Conservation (phyloP, 306 rosid genomes). For the Chamaecrista fasciculata region DNA sequence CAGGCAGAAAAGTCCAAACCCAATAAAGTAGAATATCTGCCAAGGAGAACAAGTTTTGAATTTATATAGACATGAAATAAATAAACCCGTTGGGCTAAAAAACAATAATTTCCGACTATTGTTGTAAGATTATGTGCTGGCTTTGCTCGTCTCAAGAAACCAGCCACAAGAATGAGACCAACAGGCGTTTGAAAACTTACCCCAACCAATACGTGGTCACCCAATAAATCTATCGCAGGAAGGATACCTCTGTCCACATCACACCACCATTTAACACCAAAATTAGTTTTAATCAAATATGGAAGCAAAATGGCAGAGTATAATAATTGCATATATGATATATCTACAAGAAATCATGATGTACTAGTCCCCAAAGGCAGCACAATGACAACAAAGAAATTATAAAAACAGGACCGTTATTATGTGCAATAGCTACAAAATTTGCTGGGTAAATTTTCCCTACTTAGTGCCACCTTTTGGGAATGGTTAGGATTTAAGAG, state of each 20-base stretch:
- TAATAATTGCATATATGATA: background rate
- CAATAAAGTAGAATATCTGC: constrained; percentile 87
- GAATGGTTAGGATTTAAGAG: too few relatives aligned
- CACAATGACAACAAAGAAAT: background rate
- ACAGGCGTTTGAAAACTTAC: constrained; percentile 44
- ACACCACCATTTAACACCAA: constrained; percentile 29
- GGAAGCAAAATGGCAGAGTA: background rate
- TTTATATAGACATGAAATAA: constrained; percentile 15
- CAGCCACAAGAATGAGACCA: constrained; percentile 15
- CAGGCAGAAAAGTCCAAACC: constrained; percentile 60
- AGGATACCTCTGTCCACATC: constrained; percentile 73
- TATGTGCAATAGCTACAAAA: constrained; percentile 10
- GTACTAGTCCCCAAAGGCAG: constrained; percentile 1
- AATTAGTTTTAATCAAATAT: constrained; percentile 32
- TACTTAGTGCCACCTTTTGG: background rate
- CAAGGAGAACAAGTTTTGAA: constrained; percentile 30
- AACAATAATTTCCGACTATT: constrained; percentile 13
- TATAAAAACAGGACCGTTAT: constrained; percentile 1
- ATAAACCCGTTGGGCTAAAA: background rate
- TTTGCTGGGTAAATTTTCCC: background rate
- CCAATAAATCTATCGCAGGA: constrained; percentile 68
- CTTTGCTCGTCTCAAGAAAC: constrained; percentile 19
- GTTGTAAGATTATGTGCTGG: background rate
- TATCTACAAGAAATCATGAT: constrained; percentile 11
- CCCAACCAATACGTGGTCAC: constrained; percentile 50